Percentiles rank a stretch among this genome's conserved stretches.
phyloP scores from a whole-genome alignment of 495 filamentous ascomycete species.

The Entonaema liquescens region DNA sequence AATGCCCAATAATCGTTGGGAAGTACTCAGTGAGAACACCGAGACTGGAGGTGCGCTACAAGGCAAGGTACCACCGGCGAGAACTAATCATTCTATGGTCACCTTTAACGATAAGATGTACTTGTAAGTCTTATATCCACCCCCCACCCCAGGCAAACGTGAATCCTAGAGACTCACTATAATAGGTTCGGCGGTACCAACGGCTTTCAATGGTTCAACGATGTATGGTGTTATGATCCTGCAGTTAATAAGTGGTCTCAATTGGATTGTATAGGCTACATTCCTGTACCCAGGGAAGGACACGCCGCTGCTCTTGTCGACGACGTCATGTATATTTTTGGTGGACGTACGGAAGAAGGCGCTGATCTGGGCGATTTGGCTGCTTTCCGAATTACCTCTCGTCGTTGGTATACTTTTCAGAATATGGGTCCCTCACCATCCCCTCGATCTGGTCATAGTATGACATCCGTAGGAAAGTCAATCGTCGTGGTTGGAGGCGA shows the following conservation, averaged over 20 bases:
- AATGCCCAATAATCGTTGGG: slow-evolving; percentile 88
- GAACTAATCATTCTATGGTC: slow-evolving; percentile 94
- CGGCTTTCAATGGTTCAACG: slow-evolving; percentile 94
- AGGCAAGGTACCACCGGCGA: slow-evolving; percentile 81
- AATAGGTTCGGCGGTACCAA: slow-evolving; percentile 94
- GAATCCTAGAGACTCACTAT: slow-evolving; percentile 36
- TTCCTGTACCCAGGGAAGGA: slow-evolving; percentile 91
- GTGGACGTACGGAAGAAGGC: slow-evolving; percentile 93
- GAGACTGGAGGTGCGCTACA: slow-evolving; percentile 71
- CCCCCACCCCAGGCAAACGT: neutral
- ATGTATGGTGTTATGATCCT: slow-evolving; percentile 96
- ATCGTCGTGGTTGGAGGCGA: slow-evolving; percentile 94
- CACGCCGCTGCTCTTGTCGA: slow-evolving; percentile 92
- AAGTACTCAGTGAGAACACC: slow-evolving; percentile 81
- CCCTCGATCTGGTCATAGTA: slow-evolving; percentile 92
- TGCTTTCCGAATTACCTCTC: slow-evolving; percentile 89
- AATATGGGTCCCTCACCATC: slow-evolving; percentile 99
- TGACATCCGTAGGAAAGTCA: slow-evolving; percentile 92
- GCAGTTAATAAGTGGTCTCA: slow-evolving; percentile 81
- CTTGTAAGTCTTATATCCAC: slow-evolving; percentile 67
- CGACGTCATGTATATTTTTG: slow-evolving; percentile 99
- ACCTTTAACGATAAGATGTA: slow-evolving; percentile 94
- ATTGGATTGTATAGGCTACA: slow-evolving; percentile 96
- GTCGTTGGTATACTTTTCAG: slow-evolving; percentile 98
- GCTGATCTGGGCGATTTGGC: slow-evolving; percentile 92